Evolutionary conservation across 495 filamentous ascomycete genomes (phyloP), one percentile per base, ranked within the genome.

Genomic region (Evansstolkia leycettana): DNA sequence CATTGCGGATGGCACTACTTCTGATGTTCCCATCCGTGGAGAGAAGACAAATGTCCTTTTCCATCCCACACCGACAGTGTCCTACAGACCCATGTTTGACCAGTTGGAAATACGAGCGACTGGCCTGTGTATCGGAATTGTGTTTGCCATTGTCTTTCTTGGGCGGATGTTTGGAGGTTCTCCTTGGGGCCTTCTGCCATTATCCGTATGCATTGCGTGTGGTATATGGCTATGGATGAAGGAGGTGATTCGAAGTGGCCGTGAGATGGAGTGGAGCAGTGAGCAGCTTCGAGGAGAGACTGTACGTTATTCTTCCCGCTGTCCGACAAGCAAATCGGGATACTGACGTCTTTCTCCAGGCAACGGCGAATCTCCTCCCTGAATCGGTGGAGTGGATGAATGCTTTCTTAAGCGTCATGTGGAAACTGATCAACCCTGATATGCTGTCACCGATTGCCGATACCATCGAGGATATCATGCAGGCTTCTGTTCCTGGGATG

Each of bases 371-470:
- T 43, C 62, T 96, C 3, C 79, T 96, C 8, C 89, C 89, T 0
- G 89, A 95, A 55, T 89, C 82, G 1, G 87, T 93, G 2, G 82
- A 86, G 60, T 95, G 89, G 89, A 76, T 96, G 74, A 95, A 96
- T 51, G 84, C 76, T 0, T 70, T 90, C 25, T 51, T 96, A 10
- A 71, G 71, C 0, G 68, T 93, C 31, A 63, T 88, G 9, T 96
- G 89, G 88, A 83, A 84, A 2, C 60, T 94, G 1, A 73, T 94
- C 37, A 87, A 95, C 45, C 89, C 89, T 0, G 89, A 94, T 1
- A 93, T 96, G 86, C 82, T 96, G 47, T 65, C 69, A 7, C 72
- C 74, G 0, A 64, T 83, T 17, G 78, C 76, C 13, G 77, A 84
- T 51, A 76, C 75, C 0, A 72, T 87, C 8, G 84, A 87, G 55